Conservation (phyloP, 2,329 filamentous ascomycete species). For the Fusarium begoniae region DNA sequence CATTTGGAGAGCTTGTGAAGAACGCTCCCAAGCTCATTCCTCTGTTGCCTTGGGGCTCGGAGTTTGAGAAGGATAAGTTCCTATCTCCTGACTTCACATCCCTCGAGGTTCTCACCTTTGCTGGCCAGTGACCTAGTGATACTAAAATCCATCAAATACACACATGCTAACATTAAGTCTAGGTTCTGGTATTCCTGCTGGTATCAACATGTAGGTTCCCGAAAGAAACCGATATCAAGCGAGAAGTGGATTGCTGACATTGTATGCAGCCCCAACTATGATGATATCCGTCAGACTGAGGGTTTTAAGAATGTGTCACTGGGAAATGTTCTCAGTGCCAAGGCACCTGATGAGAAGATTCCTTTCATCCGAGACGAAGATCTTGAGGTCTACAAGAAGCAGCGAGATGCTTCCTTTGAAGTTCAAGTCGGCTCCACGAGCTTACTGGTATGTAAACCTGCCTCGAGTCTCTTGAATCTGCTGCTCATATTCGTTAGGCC, state of each 20-base stretch:
- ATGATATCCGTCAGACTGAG: constrained; percentile 80
- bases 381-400: constrained; percentile 79
- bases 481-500: constrained; percentile 59
- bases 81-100: constrained; percentile 95
- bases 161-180: constrained; percentile 45
- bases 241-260: constrained; percentile 15
- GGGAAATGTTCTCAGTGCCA: constrained; percentile 91
- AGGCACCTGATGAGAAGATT: constrained; percentile 90
- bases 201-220: constrained; percentile 66
- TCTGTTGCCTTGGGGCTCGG: constrained; percentile 84
- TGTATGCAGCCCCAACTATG: constrained; percentile 66
- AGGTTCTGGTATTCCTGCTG: constrained; percentile 72
- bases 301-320: constrained; percentile 95
- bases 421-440: constrained; percentile 96
- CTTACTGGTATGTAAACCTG: constrained; percentile 60
- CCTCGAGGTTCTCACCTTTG: constrained; percentile 87
- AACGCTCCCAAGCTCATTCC: constrained; percentile 86
- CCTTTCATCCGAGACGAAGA: constrained; percentile 88
- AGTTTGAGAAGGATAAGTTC: constrained; percentile 97
- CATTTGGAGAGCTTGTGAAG: constrained; percentile 86
- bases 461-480: neutral
- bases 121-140: constrained; percentile 35
- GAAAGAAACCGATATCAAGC: neutral
- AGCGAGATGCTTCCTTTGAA: constrained; percentile 89
- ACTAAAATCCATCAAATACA: neutral